phyloP scores from a whole-genome alignment of 2,329 filamentous ascomycete genomes.

The Sphaerulina populicola region DNA sequence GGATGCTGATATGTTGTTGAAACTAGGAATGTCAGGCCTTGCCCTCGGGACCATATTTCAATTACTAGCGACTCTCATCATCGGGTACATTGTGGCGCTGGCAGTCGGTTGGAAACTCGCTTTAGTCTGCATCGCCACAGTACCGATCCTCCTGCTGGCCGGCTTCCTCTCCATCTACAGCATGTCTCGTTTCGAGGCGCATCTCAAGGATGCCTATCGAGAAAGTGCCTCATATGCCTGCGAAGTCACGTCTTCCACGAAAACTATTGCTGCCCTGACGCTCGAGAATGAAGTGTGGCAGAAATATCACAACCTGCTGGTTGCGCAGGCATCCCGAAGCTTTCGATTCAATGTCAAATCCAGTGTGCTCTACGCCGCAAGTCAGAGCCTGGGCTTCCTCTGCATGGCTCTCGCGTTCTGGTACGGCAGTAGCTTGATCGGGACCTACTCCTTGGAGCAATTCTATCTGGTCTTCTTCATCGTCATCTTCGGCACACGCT shows the following conservation, averaged over 20 bases:
- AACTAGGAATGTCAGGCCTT: constrained; percentile 44
- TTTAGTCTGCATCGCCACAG: constrained; percentile 39
- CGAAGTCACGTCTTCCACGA: constrained; percentile 23
- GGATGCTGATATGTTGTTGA: too few species aligned
- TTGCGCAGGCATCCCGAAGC: constrained; percentile 20
- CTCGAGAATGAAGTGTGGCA: constrained; percentile 22
- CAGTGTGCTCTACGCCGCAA: constrained; percentile 21
- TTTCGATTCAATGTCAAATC: constrained; percentile 15
- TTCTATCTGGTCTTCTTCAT: constrained; percentile 53
- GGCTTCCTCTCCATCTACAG: constrained; percentile 41
- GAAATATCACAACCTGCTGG: constrained; percentile 21
- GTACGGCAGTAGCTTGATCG: constrained; percentile 26
- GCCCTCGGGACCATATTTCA: constrained; percentile 42
- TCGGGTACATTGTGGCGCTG: constrained; percentile 42
- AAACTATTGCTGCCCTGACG: constrained; percentile 24
- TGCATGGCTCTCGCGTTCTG: constrained; percentile 26
- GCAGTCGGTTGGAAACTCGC: constrained; percentile 44
- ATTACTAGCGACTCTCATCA: constrained; percentile 35
- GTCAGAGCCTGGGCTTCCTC: constrained; percentile 23
- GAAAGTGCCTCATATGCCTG: constrained; percentile 19
- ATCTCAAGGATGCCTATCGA: constrained; percentile 9
- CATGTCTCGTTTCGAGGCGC: constrained; percentile 3
- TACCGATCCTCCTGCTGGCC: constrained; percentile 39
- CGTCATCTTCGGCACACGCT: constrained; percentile 58
- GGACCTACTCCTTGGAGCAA: constrained; percentile 30